Conservation (phyloP, 2,329 filamentous ascomycete genomes). For the Calonectria crousiana region DNA sequence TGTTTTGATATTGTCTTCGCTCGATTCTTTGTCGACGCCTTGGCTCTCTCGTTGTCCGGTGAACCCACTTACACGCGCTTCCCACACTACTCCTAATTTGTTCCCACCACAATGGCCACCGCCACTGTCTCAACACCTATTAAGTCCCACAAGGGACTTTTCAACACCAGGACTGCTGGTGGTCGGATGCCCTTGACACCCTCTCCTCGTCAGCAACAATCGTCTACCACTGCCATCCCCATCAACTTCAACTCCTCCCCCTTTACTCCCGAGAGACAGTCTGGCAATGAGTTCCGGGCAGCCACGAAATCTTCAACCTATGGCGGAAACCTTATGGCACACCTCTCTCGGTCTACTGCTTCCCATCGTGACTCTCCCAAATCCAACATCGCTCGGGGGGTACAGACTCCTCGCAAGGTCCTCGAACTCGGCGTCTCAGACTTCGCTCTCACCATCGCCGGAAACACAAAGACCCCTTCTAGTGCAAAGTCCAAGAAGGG, state of each 20-base stretch:
- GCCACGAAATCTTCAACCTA: conserved; percentile 81
- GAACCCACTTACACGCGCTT: conserved; percentile 38
- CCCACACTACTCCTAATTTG: conserved; percentile 28
- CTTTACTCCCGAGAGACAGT: conserved; percentile 77
- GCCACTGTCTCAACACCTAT: conserved; percentile 87
- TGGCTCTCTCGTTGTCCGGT: conserved; percentile 61
- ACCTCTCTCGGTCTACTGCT: conserved; percentile 78
- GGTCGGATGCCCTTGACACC: conserved; percentile 95
- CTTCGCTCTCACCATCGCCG: conserved; percentile 90
- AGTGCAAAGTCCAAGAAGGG: conserved; percentile 69
- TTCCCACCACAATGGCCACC: conserved; percentile 78
- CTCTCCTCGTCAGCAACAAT: conserved; percentile 81
- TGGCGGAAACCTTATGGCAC: conserved; percentile 81
- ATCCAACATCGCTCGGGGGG: conserved; percentile 88
- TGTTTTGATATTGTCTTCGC: conserved; percentile 60
- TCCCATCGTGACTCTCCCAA: conserved; percentile 90
- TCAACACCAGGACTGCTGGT: conserved; percentile 92
- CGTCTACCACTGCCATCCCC: conserved; percentile 61
- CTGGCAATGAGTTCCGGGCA: conserved; percentile 63
- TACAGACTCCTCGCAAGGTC: conserved; percentile 81
- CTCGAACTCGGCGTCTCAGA: conserved; percentile 94
- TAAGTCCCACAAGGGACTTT: conserved; percentile 94
- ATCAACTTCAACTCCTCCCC: conserved; percentile 76
- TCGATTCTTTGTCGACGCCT: conserved; percentile 57
- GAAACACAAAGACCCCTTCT: conserved; percentile 71